Evolutionary conservation across 2,329 filamentous ascomycete species (phyloP), one percentile per base, ranked within the genome.

Genomic region (Amesomyces nigricolor): DNA sequence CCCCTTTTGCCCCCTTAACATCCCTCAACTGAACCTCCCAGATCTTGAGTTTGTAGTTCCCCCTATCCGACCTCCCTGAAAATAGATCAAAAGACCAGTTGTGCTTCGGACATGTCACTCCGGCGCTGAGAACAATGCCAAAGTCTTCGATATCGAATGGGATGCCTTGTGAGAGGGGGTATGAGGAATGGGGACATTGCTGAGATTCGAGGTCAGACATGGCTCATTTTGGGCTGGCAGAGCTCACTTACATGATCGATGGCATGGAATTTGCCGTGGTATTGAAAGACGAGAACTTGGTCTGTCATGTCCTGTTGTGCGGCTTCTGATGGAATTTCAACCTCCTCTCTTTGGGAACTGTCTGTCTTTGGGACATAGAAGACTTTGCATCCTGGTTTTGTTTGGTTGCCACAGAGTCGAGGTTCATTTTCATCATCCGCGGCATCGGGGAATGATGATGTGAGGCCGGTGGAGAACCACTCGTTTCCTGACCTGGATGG

Each of bases 71-170:
- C 62, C 73, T 73, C 0, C 86, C 86, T 0, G 84, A 80, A 51
- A 82, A 79, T 2, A 88, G 63, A 64, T 89, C 86, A 67, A 88
- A 89, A 0, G 83, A 85, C 86, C 86, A 89, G 4, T 75, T 80
- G 58, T 88, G 85, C 59, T 87, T 87, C 0, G 85, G 83, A 66
- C 86, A 89, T 0, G 76, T 78, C 3, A 89, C 70, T 0, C 84
- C 86, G 0, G 81, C 76, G 53, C 82, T 85, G 6, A 86, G 67
- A 4, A 78, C 73, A 2, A 86, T 71, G 0, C 86, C 85, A 65
- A 88, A 89, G 58, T 89, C 86, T 61, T 89, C 86, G 62, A 89
- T 88, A 52, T 89, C 86, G 56, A 87, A 88, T 0, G 83, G 73
- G 0, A 70, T 78, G 0, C 82, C 84, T 43, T 79, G 75, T 0